Conservation (phyloP, 2,329 filamentous ascomycete genomes). For the Aureobasidium subglaciale region DNA sequence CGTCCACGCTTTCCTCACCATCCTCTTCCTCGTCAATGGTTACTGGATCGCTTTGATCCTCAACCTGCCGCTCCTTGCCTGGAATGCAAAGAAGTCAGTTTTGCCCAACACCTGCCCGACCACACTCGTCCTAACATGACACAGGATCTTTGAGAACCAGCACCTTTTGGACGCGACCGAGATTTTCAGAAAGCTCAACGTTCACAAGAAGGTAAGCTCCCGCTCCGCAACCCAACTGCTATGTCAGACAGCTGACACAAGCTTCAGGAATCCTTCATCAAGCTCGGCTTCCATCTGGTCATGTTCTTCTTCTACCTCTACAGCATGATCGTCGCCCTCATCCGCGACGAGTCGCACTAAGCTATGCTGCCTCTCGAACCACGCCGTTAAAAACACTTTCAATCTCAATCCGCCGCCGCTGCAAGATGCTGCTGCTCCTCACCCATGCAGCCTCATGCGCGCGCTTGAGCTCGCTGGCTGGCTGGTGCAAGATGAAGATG, state of each 20-base stretch:
- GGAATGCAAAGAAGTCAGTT: constrained; percentile 94
- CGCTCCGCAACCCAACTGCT: constrained; percentile 4
- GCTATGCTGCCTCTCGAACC: background rate
- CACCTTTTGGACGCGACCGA: constrained; percentile 96
- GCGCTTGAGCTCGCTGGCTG: background rate
- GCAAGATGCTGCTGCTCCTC: background rate
- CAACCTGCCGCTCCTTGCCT: constrained; percentile 84
- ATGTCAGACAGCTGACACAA: constrained; percentile 15
- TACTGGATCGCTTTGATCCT: constrained; percentile 93
- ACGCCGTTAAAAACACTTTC: background rate
- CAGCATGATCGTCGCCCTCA: constrained; percentile 67
- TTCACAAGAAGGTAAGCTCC: constrained; percentile 82
- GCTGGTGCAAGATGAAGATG: background rate
- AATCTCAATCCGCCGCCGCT: background rate
- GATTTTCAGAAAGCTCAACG: constrained; percentile 98
- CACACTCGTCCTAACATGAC: constrained; percentile 28
- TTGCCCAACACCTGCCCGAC: background rate
- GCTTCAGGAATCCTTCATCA: constrained; percentile 88
- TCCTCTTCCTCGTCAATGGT: constrained; percentile 95
- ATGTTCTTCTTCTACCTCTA: constrained; percentile 99
- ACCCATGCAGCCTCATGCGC: background rate
- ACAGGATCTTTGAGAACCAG: constrained; percentile 91
- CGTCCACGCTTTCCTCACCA: constrained; percentile 91
- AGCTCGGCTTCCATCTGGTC: constrained; percentile 95
- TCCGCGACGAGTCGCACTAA: constrained; percentile 78